Evolutionary conservation across 2,329 filamentous ascomycete species (phyloP).

Genomic region (Xylaria sp.): DNA sequence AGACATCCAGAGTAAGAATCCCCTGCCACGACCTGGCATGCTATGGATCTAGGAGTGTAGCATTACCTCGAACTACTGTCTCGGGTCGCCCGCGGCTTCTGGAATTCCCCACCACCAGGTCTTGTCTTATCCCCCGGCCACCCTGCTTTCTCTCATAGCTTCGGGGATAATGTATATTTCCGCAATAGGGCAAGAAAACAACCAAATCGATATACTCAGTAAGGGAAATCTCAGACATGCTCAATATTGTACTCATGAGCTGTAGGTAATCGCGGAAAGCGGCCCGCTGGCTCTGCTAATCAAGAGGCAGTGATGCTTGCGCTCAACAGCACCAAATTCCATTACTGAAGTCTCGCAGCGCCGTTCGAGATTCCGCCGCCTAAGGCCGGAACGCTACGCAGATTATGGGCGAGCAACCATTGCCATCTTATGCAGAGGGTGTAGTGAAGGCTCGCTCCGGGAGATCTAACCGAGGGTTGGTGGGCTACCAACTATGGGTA

Average conservation of each 20-base stretch:
- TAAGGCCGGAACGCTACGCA: background rate
- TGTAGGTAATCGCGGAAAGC: slow-evolving; percentile 9
- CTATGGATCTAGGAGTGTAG: slow-evolving; percentile 12
- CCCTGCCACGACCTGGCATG: slow-evolving; percentile 14
- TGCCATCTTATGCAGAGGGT: background rate
- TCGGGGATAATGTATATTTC: background rate
- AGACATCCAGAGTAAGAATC: too few relatives aligned
- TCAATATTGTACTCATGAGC: background rate
- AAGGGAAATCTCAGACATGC: too few relatives aligned
- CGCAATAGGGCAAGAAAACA: background rate
- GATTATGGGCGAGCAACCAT: background rate
- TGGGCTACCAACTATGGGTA: background rate
- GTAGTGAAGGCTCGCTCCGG: background rate
- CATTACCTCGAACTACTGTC: slow-evolving; percentile 18
- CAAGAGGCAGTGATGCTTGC: slow-evolving; percentile 4
- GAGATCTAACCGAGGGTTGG: background rate
- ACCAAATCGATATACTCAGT: background rate
- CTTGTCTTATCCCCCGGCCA: background rate
- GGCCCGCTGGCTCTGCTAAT: slow-evolving; percentile 7
- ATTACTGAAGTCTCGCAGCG: slow-evolving; percentile 4
- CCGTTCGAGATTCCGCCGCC: background rate
- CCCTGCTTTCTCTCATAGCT: background rate
- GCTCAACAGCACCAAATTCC: background rate
- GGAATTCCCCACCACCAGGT: slow-evolving; percentile 3
- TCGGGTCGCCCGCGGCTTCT: slow-evolving; percentile 13